phyloP scores from a whole-genome alignment of 1,139 yeast genomes.

The Yamadazyma dushanensis region DNA sequence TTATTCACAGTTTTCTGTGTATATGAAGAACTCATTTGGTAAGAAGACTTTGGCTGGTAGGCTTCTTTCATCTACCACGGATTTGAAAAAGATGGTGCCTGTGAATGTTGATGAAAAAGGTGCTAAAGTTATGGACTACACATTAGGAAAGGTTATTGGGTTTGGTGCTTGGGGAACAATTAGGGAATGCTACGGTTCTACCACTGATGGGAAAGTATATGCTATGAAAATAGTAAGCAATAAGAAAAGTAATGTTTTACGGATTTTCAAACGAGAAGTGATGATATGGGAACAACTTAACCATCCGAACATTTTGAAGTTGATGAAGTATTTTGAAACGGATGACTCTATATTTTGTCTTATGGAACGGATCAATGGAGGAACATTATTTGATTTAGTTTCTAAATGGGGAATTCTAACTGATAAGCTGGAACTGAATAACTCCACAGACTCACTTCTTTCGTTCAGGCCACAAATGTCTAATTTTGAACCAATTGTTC shows the following conservation, averaged over 20 bases:
- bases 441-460: conserved; percentile 1
- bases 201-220: conserved; percentile 26
- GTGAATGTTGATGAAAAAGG: conserved; percentile 59
- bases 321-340: conserved; percentile 63
- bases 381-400: conserved; percentile 79
- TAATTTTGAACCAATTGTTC: neutral
- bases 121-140: conserved; percentile 57
- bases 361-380: conserved; percentile 71
- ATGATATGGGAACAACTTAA: conserved; percentile 69
- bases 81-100: conserved; percentile 32
- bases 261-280: conserved; percentile 69
- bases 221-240: conserved; percentile 79
- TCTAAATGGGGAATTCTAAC: conserved; percentile 57
- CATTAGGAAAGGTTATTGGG: conserved; percentile 77
- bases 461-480: conserved; percentile 2
- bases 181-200: conserved; percentile 59
- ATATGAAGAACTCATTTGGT: conserved; percentile 38
- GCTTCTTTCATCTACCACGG: conserved; percentile 43
- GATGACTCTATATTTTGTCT: conserved; percentile 68
- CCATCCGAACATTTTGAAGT: conserved; percentile 65
- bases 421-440: neutral
- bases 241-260: conserved; percentile 41
- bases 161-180: conserved; percentile 92
- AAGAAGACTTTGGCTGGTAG: conserved; percentile 45
- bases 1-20: conserved; percentile 46